phyloP scores from a whole-genome alignment of 768 basidiomycete genomes.

The Leccinum subgranulosum region DNA sequence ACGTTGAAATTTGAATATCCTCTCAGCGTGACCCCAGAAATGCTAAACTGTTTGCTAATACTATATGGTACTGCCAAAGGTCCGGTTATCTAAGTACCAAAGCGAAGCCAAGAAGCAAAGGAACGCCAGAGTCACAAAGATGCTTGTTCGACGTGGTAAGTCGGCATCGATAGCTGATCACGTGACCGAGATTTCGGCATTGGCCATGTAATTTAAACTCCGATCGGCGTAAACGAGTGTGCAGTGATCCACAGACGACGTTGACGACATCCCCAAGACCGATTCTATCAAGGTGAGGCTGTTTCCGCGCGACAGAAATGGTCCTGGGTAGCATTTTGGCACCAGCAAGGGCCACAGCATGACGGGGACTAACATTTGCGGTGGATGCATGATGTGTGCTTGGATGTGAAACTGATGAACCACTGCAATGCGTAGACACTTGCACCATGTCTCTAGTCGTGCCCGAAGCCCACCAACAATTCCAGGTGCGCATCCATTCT shows the following conservation, averaged over 20 bases:
- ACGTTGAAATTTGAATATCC: conserved; percentile 79
- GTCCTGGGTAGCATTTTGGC: background rate
- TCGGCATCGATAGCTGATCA: conserved; percentile 10
- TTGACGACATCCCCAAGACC: conserved; percentile 16
- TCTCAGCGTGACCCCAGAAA: conserved; percentile 57
- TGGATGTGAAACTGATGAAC: conserved; percentile 16
- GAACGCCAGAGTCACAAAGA: too few species aligned
- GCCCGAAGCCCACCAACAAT: conserved; percentile 93
- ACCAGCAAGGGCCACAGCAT: background rate
- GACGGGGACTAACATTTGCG: conserved; percentile 2
- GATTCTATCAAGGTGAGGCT: conserved; percentile 26
- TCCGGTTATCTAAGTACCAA: too few species aligned
- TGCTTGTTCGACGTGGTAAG: too few species aligned
- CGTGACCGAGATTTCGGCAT: conserved; percentile 25
- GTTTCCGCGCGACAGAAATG: background rate
- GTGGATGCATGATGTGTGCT: conserved; percentile 19
- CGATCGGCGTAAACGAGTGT: conserved; percentile 5
- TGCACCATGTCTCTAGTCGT: conserved; percentile 91
- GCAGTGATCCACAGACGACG: conserved; percentile 8
- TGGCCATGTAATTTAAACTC: conserved; percentile 23
- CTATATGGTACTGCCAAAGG: too few species aligned
- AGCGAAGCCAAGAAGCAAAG: too few species aligned
- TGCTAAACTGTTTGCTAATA: too few species aligned
- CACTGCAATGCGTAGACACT: conserved; percentile 3
- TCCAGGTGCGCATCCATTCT: conserved; percentile 59